These are phyloP conservation scores for Pholiota adiposa DNA, from an alignment of 1,284 basidiomycete genomes.

Conservation along the genomic window DNA sequence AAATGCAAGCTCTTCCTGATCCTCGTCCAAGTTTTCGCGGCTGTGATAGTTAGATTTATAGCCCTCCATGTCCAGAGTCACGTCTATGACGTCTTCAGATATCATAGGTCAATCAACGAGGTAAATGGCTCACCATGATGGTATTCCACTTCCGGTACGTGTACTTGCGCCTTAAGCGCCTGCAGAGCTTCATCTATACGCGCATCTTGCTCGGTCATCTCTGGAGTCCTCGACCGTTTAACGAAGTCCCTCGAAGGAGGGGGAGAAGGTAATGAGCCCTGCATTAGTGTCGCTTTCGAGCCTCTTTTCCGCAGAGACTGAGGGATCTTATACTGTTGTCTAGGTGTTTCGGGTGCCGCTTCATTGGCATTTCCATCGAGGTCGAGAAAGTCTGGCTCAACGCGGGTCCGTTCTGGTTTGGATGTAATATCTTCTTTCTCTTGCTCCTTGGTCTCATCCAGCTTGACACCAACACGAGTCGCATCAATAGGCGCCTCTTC, in stretches of 20 bases:
- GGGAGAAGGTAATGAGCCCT: constrained; percentile 34
- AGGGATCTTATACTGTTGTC: constrained; percentile 30
- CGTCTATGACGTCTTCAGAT: constrained; percentile 41
- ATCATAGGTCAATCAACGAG: constrained; percentile 2
- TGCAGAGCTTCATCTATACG: constrained; percentile 60
- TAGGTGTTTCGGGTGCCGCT: constrained; percentile 35
- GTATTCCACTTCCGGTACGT: constrained; percentile 71
- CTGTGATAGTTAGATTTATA: constrained; percentile 56
- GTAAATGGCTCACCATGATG: constrained; percentile 54
- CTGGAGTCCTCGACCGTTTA: constrained; percentile 27
- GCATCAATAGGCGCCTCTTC: constrained; percentile 31
- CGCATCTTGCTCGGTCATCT: constrained; percentile 43
- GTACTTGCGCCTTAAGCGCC: constrained; percentile 45
- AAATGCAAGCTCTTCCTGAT: constrained; percentile 17
- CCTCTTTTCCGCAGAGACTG: constrained; percentile 27
- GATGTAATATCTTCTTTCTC: constrained; percentile 12
- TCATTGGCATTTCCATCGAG: constrained; percentile 44
- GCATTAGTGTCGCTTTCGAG: constrained; percentile 29
- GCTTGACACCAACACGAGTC: constrained; percentile 50
- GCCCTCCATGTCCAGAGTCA: constrained; percentile 69
- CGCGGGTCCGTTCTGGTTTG: constrained; percentile 18
- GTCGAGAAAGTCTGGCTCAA: constrained; percentile 70
- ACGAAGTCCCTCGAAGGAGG: constrained; percentile 33
- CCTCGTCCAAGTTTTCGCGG: constrained; percentile 44
- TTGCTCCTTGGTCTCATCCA: constrained; percentile 28